Evolutionary conservation across 495 filamentous ascomycete species (phyloP), one percentile per base, ranked within the genome.

Genomic region (Penicillium malachiteum): DNA sequence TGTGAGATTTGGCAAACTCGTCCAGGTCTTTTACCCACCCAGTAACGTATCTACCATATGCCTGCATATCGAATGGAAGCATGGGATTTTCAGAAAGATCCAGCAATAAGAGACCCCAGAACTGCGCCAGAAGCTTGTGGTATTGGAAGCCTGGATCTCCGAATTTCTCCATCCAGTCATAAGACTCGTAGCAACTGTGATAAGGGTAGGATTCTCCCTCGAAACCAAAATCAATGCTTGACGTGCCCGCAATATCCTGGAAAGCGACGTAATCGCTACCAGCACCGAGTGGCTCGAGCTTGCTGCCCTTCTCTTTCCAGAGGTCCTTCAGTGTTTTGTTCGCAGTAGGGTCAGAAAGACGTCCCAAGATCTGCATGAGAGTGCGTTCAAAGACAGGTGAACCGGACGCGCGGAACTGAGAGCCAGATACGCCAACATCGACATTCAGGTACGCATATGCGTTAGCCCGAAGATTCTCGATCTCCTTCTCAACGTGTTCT

Each of bases 201-300:
- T 87, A 86, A 3, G 93, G 91, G 67, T 78, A 92, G 17, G 78
- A 65, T 14, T 78, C 73, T 14, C 88, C 90, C 38, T 71, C 66
- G 60, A 98, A 98, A 37, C 84, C 81, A 59, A 98, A 83, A 68
- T 97, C 94, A 49, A 97, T 78, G 14, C 89, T 92, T 6, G 90
- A 92, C 5, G 87, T 90, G 40, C 94, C 94, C n/a, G 90, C 92
- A 21, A 97, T 88, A 60, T 93, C 84, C 68, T 96, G 93, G 70
- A 96, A 98, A 34, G 92, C 84, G 31, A 93, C 87, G 62, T 90
- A 94, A 66, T 97, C 94, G 62, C 90, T 89, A n/a, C 84, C 89
- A 10, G 85, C 84, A 45, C 90, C 91, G 1, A 96, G 76, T 1
- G 84, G 84, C 5, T 84, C 83, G 7, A 88, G 55, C 21, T 81